These are phyloP conservation scores for Paecilomyces niveus DNA, from an alignment of 2,329 filamentous ascomycete species.

Conservation along the genomic window DNA sequence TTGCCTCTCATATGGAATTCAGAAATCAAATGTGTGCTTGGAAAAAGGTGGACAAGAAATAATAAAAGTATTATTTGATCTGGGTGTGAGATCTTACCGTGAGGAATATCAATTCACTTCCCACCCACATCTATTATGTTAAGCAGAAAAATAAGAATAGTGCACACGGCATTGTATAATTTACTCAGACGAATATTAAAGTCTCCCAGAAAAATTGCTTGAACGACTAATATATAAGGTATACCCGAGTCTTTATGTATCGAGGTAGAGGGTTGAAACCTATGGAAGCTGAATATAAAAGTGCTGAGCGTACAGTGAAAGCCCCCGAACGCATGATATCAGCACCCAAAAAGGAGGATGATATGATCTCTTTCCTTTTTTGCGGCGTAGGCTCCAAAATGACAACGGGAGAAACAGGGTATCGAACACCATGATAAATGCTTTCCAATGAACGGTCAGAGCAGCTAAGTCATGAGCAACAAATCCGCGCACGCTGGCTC, in stretches of 20 bases:
- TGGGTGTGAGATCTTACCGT: too few species aligned
- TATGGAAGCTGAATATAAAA: not conserved
- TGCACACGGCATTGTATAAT: not conserved
- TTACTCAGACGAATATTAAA: not conserved
- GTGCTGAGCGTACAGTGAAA: not conserved
- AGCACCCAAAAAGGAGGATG: not conserved
- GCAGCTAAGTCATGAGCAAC: slow-evolving; percentile 26
- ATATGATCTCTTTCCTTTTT: not conserved
- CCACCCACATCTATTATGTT: not conserved
- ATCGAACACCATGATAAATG: slow-evolving; percentile 38
- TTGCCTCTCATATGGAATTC: too few species aligned
- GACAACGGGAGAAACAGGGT: slow-evolving; percentile 30
- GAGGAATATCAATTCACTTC: not conserved
- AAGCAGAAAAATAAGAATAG: not conserved
- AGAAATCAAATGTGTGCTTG: too few species aligned
- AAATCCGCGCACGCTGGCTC: not conserved
- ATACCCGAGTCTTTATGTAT: not conserved
- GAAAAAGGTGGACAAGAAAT: too few species aligned
- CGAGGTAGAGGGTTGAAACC: not conserved
- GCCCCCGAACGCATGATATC: not conserved
- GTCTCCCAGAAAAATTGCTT: not conserved
- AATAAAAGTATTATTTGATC: too few species aligned
- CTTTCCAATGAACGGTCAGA: slow-evolving; percentile 17
- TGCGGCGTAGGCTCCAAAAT: slow-evolving; percentile 8
- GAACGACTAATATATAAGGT: not conserved